Evolutionary conservation across 2,329 filamentous ascomycete species (phyloP), one percentile per base, ranked within the genome.

Genomic region (Aspergillus vadensis): DNA sequence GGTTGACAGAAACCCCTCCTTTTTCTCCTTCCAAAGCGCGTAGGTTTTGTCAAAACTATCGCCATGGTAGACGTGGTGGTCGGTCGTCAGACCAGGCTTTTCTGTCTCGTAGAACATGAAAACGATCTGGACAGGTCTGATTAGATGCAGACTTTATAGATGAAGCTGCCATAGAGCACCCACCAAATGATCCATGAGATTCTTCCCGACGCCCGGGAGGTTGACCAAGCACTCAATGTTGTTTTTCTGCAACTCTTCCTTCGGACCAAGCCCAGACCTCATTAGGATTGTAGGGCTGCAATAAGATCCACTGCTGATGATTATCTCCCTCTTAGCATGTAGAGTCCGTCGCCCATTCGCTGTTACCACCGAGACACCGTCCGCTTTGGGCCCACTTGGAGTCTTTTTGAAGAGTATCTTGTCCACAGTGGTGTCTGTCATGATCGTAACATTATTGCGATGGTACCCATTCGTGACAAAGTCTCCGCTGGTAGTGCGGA

Each of bases 51-150:
- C 75, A 17, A 83, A 75, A 25, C 80, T 83, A 63, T 84, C 77
- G 36, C 78, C 79, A 62, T 86, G 84, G 72, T 85, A 85, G 44
- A 84, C 79, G n/a, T 82, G 77, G 59, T 83, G 72, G 70, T 88
- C 86, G 51, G 77, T 85, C 14, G 86, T 87, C 14, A 86, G 65
- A 2, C 79, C 80, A 19, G 78, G 71, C 55, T 81, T 76, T 12
- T 78, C 79, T 2, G 84, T 82, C 72, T 87, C 83, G 70, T 88
- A 88, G 70, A 85, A 88, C 57, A 85, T 83, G 70, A 88, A 86
- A 50, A 81, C 78, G 25, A 83, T 83, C 77, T 82, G 25, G n/a
- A 12, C 10, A 12, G n/a, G 2, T 12, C 10, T 30, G 12, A 36
- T 67, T 41, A 70, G 60, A n/a, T 32, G n/a, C 8, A 6, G 10